phyloP scores from a whole-genome alignment of 495 filamentous ascomycete species.

The Aspergillus coremiiformis region DNA sequence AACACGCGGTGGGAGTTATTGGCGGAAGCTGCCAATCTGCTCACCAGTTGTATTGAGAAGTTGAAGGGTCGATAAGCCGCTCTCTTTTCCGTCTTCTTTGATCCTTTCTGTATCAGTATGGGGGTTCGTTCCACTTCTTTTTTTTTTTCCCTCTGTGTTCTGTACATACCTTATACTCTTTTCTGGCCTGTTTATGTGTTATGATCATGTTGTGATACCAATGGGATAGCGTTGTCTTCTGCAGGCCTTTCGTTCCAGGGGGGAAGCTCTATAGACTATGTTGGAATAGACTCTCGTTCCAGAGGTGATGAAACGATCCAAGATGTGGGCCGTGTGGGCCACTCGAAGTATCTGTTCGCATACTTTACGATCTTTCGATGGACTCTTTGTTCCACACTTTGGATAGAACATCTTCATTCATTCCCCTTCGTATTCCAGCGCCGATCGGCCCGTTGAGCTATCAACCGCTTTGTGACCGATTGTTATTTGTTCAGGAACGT shows the following conservation, averaged over 20 bases:
- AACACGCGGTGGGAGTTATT: slow-evolving; percentile 87
- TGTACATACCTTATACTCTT: not conserved
- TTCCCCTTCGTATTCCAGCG: too few species aligned
- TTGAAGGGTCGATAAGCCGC: slow-evolving; percentile 22
- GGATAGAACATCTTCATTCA: too few species aligned
- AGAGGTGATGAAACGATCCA: not conserved
- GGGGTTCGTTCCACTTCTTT: not conserved
- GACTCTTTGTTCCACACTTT: too few species aligned
- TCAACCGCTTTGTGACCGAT: too few species aligned
- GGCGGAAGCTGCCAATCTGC: slow-evolving; percentile 71
- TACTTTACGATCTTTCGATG: too few species aligned
- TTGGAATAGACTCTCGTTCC: not conserved
- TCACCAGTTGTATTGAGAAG: slow-evolving; percentile 72
- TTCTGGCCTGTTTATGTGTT: slow-evolving; percentile 1
- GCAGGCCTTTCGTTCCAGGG: not conserved
- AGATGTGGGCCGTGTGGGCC: not conserved
- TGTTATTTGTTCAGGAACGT: too few species aligned
- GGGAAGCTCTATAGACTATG: not conserved
- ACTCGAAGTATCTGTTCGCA: too few species aligned
- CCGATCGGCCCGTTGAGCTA: too few species aligned
- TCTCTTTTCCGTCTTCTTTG: too few species aligned
- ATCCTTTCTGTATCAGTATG: not conserved
- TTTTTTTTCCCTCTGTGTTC: not conserved
- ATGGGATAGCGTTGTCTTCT: slow-evolving; percentile 3
- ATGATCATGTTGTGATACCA: slow-evolving; percentile 7